Evolutionary conservation across 306 rosid species (phyloP).

Genomic region (Vigna angularis): DNA sequence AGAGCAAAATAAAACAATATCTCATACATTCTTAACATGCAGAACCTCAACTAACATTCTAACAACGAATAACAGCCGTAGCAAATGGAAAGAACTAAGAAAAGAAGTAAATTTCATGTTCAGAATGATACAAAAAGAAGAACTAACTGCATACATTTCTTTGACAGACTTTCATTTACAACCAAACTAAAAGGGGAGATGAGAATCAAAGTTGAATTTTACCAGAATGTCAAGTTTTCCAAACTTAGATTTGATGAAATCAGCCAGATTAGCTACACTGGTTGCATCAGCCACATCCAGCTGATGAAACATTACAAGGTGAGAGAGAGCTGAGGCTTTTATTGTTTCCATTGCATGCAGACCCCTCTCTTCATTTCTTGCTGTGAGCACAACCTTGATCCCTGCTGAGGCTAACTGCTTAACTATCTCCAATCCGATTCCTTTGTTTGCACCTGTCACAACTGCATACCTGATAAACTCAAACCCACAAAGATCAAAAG

Average conservation of each 20-base stretch:
- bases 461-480: conserved; percentile 43
- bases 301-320: conserved; percentile 47
- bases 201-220: not conserved
- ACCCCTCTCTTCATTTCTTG: conserved; percentile 55
- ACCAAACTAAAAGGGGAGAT: not conserved
- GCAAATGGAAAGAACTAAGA: not conserved
- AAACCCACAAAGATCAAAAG: not conserved
- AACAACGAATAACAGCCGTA: not conserved
- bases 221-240: conserved; percentile 59
- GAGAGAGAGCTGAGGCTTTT: conserved; percentile 31
- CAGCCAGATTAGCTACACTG: conserved; percentile 48
- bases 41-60: not conserved
- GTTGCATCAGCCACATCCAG: conserved; percentile 50
- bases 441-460: conserved; percentile 51
- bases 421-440: conserved; percentile 48
- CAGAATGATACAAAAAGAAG: not conserved
- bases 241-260: conserved; percentile 44
- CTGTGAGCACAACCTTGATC: conserved; percentile 51
- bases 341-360: conserved; percentile 43
- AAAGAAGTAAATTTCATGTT: not conserved
- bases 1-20: not conserved
- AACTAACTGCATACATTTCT: not conserved
- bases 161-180: not conserved
- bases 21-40: not conserved
- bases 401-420: conserved; percentile 47